Base-by-base conservation (phyloP, 2,329 filamentous ascomycete genomes). In the Arachnopeziza araneosa region DNA sequence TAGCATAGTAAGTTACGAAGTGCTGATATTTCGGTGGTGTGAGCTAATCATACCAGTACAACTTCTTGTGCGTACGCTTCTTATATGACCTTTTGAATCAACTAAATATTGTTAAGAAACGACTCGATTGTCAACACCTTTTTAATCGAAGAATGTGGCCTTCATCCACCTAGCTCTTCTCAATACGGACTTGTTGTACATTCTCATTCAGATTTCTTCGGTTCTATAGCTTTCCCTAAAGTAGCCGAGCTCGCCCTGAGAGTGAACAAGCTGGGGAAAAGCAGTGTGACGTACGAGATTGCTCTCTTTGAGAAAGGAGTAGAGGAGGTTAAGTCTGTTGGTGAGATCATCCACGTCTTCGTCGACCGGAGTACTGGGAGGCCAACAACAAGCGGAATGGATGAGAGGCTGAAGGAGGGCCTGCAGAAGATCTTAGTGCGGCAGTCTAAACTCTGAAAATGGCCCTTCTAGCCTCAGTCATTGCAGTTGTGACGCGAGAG, bases 71-170 rank as follows among this genome's bases (percentile, higher is more conserved):
- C 26, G 26, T 30, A 30, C 5, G 12, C 19, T 14, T 26, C 4
- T 12, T 22, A 22, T 36, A 22, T 50, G 57, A 63, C 60, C 32
- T 21, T 55, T 14, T 21, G 68, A 24, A 30, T 22, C 36, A 44
- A 19, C 36, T 44, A 44, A 44, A 8, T 44, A 5, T 3, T 44
- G 7, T n/a, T 26, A 87, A n/a, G 85, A 59, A 95, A 96, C 74
- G 93, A 98, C 77, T 93, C 90, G 1, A 84, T 96, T 60, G 86
- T 96, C 72, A 98, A 97, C 75, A 83, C 88, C 54, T 98, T 95
- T 74, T 83, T 98, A 21, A 91, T 96, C 63, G 80, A 87, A 56
- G 80, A 90, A 69, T 96, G 91, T 74, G 83, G 83, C 14, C 83
- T 96, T 56, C 76, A 88, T 64, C 93, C 91, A 4, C 82, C 83